Percentiles rank a stretch among this genome's conserved stretches.
Evolutionary conservation across 371 early-diverging fungal genomes (phyloP).

Genomic region (Syncephalis plumigaleata): DNA sequence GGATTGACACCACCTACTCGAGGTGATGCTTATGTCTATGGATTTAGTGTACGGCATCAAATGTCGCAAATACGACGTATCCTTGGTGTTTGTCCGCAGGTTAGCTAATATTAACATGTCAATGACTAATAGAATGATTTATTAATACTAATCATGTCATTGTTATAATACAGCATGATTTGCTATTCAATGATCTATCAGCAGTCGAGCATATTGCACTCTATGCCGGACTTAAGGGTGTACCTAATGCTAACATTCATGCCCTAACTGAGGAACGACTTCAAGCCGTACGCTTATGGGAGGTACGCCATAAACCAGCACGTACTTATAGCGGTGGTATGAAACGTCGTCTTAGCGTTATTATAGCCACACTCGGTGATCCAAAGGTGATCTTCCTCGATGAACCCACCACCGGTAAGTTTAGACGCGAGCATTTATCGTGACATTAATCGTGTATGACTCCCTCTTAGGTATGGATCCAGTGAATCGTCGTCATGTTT

Average conservation of each 20-base stretch:
- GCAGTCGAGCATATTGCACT: constrained; percentile 40
- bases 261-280: constrained; percentile 21
- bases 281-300: constrained; percentile 24
- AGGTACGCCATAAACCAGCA: constrained; percentile 18
- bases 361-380: constrained; percentile 56
- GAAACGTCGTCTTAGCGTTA: constrained; percentile 57
- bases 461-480: constrained; percentile 56
- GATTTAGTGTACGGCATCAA: constrained; percentile 21
- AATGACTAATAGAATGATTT: background rate
- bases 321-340: constrained; percentile 48
- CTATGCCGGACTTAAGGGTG: constrained; percentile 44
- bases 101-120: background rate
- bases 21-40: constrained; percentile 39
- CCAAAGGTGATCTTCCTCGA: constrained; percentile 59
- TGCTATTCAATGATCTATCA: constrained; percentile 45
- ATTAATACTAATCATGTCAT: background rate
- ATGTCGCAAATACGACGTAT: constrained; percentile 34
- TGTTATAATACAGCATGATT: constrained; percentile 26
- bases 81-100: constrained; percentile 49
- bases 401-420: constrained; percentile 42
- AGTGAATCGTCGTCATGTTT: constrained; percentile 49
- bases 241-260: constrained; percentile 15
- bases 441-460: background rate
- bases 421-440: background rate
- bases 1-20: constrained; percentile 33